These are phyloP conservation scores for Poteriospumella lacustris DNA, from an alignment of 108 stramenopile genomes.

Conservation along the genomic window DNA sequence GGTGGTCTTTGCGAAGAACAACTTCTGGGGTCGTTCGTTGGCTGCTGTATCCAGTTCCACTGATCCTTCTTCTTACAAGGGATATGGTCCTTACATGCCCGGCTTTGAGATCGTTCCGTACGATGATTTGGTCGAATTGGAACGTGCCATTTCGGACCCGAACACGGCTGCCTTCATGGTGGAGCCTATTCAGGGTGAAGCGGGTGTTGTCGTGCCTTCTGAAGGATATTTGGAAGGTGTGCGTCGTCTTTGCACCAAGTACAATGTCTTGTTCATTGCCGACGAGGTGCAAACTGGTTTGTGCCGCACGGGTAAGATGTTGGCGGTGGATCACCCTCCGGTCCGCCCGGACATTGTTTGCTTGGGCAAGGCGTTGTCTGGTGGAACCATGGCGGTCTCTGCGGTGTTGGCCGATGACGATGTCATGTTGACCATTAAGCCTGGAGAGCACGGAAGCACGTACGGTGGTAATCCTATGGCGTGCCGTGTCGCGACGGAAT, in stretches of 20 bases:
- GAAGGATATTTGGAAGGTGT: conserved; percentile 68
- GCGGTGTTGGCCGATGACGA: conserved; percentile 89
- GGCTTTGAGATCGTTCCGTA: conserved; percentile 82
- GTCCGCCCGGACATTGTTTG: conserved; percentile 87
- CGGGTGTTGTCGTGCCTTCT: conserved; percentile 93
- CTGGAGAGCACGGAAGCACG: conserved; percentile 97
- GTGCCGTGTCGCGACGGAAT: conserved; percentile 91
- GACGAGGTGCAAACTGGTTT: conserved; percentile 99
- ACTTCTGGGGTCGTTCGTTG: conserved; percentile 99
- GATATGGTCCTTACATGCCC: conserved; percentile 96
- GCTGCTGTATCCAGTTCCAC: conserved; percentile 90
- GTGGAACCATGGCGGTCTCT: conserved; percentile 90
- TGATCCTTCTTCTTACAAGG: conserved; percentile 78
- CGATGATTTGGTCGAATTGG: conserved; percentile 74
- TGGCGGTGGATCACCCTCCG: conserved; percentile 82
- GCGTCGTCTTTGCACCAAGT: conserved; percentile 71
- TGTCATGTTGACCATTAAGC: conserved; percentile 91
- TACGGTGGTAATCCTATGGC: conserved; percentile 98
- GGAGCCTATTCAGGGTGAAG: conserved; percentile 98
- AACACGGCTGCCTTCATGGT: conserved; percentile 97
- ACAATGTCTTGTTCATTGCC: conserved; percentile 91
- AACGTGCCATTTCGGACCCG: conserved; percentile 72
- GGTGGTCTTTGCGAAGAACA: conserved; percentile 88
- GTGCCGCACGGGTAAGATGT: conserved; percentile 80
- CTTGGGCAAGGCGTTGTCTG: conserved; percentile 67